phyloP scores from a whole-genome alignment of 768 basidiomycete species.

The Termitomyces bulborhizus region DNA sequence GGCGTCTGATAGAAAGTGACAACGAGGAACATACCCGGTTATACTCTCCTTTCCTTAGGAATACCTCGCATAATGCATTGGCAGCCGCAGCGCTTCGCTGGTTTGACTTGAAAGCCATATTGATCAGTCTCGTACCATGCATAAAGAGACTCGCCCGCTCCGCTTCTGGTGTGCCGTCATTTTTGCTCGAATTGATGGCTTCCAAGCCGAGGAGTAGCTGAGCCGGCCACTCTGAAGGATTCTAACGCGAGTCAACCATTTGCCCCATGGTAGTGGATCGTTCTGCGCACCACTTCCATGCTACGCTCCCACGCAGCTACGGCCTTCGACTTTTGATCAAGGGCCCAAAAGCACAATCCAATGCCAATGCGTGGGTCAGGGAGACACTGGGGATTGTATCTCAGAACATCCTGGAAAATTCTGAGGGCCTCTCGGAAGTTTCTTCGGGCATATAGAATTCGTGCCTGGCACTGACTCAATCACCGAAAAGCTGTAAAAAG shows the following conservation, averaged over 20 bases:
- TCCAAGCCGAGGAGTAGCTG: constrained; percentile 82
- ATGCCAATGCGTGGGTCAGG: constrained; percentile 97
- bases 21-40: constrained; percentile 38
- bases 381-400: constrained; percentile 66
- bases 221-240: constrained; percentile 74
- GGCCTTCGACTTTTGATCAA: constrained; percentile 79
- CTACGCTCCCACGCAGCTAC: constrained; percentile 89
- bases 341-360: constrained; percentile 88
- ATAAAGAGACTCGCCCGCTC: constrained; percentile 59
- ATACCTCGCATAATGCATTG: constrained; percentile 75
- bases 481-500: background rate
- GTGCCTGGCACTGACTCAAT: constrained; percentile 44
- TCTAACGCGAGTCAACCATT: constrained; percentile 31
- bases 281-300: constrained; percentile 64
- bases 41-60: constrained; percentile 64
- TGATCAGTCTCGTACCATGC: constrained; percentile 62
- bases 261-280: background rate
- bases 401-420: constrained; percentile 79
- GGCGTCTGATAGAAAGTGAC: background rate
- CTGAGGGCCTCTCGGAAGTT: constrained; percentile 77
- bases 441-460: constrained; percentile 77
- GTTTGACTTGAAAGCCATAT: constrained; percentile 76
- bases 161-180: constrained; percentile 52
- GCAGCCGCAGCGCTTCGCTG: constrained; percentile 77
- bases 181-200: constrained; percentile 81